phyloP scores from a whole-genome alignment of 2,329 filamentous ascomycete species.

The Pseudodiploospora longispora region DNA sequence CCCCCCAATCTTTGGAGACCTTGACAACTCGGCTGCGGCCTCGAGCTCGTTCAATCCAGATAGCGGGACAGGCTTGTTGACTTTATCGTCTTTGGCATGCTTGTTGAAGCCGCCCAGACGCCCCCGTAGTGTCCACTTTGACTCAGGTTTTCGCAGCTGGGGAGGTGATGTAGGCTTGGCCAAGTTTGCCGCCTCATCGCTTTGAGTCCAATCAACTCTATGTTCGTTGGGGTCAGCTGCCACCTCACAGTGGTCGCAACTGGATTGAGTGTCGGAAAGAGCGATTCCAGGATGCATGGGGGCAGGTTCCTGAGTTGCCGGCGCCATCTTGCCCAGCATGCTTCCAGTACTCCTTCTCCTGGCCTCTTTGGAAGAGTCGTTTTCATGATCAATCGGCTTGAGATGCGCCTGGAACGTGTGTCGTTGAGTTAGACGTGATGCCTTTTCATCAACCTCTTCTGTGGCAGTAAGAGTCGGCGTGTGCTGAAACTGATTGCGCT shows the following conservation, averaged over 20 bases:
- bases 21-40: slow-evolving; percentile 15
- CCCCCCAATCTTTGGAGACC: slow-evolving; percentile 22
- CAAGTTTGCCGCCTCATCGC: slow-evolving; percentile 33
- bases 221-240: slow-evolving; percentile 22
- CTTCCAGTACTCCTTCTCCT: slow-evolving; percentile 32
- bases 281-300: background rate
- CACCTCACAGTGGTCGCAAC: slow-evolving; percentile 16
- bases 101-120: slow-evolving; percentile 29
- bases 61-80: slow-evolving; percentile 7
- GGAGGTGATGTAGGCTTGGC: slow-evolving; percentile 13
- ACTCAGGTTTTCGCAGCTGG: slow-evolving; percentile 36
- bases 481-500: slow-evolving; percentile 37
- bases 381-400: slow-evolving; percentile 5
- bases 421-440: slow-evolving; percentile 11
- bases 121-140: slow-evolving; percentile 40
- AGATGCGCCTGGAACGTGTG: slow-evolving; percentile 24
- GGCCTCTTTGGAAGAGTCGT: slow-evolving; percentile 5
- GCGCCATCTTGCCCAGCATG: slow-evolving; percentile 15
- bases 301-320: background rate
- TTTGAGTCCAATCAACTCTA: slow-evolving; percentile 52
- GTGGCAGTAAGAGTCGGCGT: slow-evolving; percentile 28
- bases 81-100: slow-evolving; percentile 17
- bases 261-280: slow-evolving; percentile 1
- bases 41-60: slow-evolving; percentile 11
- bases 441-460: slow-evolving; percentile 22